A percentile compares a stretch with the other conserved stretches of the same genome.
Evolutionary conservation across 257 asterid genomes (phyloP).

Genomic region (Prunella vulgaris): DNA sequence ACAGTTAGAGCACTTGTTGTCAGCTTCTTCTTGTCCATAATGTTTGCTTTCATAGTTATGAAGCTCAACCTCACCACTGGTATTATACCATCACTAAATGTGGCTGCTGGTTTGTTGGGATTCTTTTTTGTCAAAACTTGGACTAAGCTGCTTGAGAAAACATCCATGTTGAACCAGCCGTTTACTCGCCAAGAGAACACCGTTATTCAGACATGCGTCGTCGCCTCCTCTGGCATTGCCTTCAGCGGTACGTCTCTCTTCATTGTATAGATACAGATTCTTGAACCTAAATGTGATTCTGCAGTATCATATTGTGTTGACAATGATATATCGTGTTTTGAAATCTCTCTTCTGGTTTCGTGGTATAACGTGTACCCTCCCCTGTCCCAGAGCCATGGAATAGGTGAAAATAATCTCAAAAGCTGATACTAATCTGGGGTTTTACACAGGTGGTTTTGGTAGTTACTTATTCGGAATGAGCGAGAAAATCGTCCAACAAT

Average conservation of each 20-base stretch:
- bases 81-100: neutral
- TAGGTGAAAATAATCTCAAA: neutral
- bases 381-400: too few relatives aligned
- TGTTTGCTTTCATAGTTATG: neutral
- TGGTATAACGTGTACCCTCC: too few relatives aligned
- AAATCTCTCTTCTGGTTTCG: too few relatives aligned
- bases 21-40: neutral
- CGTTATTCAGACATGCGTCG: slow-evolving; percentile 58
- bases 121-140: slow-evolving; percentile 56
- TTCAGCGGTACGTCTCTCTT: neutral
- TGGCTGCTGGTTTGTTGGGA: slow-evolving; percentile 30
- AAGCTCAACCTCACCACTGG: neutral
- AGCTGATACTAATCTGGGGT: neutral
- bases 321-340: neutral
- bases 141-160: slow-evolving; percentile 38
- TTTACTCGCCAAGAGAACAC: slow-evolving; percentile 61
- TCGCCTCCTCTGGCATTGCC: slow-evolving; percentile 46
- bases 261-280: neutral
- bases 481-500: slow-evolving; percentile 33
- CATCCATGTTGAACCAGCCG: slow-evolving; percentile 40
- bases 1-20: neutral
- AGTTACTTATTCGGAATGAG: slow-evolving; percentile 56
- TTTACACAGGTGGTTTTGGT: slow-evolving; percentile 49
- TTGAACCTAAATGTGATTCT: too few relatives aligned
- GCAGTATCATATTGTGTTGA: too few relatives aligned